phyloP scores from a whole-genome alignment of 176 grass and related monocot genomes.

The Musa acuminata region DNA sequence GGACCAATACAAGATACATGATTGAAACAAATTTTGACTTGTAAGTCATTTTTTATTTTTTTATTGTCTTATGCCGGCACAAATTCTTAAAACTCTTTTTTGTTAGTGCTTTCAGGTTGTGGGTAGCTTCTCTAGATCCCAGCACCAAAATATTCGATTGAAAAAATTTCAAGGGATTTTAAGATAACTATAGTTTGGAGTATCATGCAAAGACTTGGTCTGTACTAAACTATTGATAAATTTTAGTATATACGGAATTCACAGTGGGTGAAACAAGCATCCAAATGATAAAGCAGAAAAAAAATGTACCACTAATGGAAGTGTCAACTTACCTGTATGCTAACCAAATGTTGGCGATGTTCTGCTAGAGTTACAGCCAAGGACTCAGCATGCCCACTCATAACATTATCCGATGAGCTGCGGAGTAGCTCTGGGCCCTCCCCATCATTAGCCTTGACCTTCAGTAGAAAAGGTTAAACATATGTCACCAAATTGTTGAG shows the following conservation, averaged over 20 bases:
- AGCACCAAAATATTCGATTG: background rate
- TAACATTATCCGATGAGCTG: constrained; percentile 51
- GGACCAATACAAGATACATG: too few relatives aligned
- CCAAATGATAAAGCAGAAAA: background rate
- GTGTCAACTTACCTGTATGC: constrained; percentile 68
- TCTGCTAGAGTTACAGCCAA: constrained; percentile 80
- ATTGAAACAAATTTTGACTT: too few relatives aligned
- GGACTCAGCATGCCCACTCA: constrained; percentile 78
- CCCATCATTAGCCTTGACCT: constrained; percentile 95
- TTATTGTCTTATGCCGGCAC: too few relatives aligned
- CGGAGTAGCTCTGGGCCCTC: constrained; percentile 92
- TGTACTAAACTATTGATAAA: background rate
- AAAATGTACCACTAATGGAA: background rate
- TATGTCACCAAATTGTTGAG: background rate
- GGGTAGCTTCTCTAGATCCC: too few relatives aligned
- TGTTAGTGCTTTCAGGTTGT: too few relatives aligned
- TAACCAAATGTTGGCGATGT: constrained; percentile 95
- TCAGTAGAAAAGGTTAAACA: constrained; percentile 20
- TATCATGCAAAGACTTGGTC: too few relatives aligned
- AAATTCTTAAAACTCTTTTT: too few relatives aligned
- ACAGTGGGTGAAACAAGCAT: background rate
- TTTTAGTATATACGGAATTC: background rate
- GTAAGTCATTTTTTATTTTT: too few relatives aligned
- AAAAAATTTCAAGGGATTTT: background rate
- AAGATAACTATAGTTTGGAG: too few relatives aligned